Evolutionary conservation across 129 eudicot genomes (phyloP).

Genomic region (Gnaphalium uliginosum): DNA sequence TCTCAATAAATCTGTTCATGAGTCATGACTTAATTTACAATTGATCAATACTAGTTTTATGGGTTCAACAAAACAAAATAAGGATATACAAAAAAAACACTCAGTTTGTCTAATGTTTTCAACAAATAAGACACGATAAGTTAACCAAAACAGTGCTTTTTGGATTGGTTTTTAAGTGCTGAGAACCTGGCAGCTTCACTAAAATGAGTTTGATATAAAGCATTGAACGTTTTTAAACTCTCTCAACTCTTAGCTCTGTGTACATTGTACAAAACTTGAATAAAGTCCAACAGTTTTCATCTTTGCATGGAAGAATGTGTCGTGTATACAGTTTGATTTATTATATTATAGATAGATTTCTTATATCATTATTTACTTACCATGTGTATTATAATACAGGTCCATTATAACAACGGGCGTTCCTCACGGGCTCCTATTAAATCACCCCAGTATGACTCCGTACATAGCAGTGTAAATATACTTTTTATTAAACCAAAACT

Average conservation of each 20-base stretch:
- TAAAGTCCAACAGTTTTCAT: background rate
- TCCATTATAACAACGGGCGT: slow-evolving; percentile 28
- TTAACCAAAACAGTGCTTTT: background rate
- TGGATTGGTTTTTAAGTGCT: background rate
- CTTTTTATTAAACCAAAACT: background rate
- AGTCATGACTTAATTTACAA: too few relatives aligned
- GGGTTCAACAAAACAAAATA: background rate
- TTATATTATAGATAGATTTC: background rate
- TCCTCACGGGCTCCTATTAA: slow-evolving; percentile 24
- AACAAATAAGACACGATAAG: background rate
- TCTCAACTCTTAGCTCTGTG: background rate
- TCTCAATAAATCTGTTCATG: too few relatives aligned
- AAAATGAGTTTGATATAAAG: background rate
- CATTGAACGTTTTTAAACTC: background rate
- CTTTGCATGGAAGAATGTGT: background rate
- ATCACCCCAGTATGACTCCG: slow-evolving; percentile 32
- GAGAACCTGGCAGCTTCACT: background rate
- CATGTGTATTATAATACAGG: slow-evolving; percentile 23
- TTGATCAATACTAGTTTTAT: too few relatives aligned
- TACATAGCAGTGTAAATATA: background rate
- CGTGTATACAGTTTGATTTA: slow-evolving; percentile 1
- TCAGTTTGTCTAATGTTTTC: background rate
- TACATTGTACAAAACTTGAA: background rate
- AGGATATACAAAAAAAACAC: background rate
- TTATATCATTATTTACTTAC: background rate